Base-by-base conservation (phyloP, 495 filamentous ascomycete genomes). In the Penicillium steckii region DNA sequence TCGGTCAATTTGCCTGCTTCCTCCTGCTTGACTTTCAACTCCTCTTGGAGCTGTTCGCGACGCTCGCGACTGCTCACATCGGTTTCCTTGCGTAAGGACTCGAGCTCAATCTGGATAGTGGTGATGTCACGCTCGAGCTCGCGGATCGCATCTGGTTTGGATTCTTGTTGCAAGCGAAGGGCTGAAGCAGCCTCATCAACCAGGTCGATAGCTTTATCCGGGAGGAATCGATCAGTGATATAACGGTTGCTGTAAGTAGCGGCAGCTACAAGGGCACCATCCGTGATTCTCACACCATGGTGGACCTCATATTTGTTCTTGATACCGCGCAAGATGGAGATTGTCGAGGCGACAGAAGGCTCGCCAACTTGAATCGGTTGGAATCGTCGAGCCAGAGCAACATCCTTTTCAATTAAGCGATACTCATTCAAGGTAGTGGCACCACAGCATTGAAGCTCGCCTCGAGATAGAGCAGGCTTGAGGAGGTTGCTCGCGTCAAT, bases 221-320 rank as follows among this genome's bases (percentile, higher is more conserved):
- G 93, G 1, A 97, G 77, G 67, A 95, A 97, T 29, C 94, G 88
- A 64, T 97, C 92, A 37, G 90, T 96, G 55, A 98, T 94, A 62
- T 98, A 98, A 25, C 94, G 88, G 60, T 97, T 97, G 46, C 88
- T 91, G 66, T 92, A 88, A 0, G 88, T 88, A 8, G 94, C 93
- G 15, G 94, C 94, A 4, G 94, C 88, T 6, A 98, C 93, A 15
- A 97, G 76, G 10, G 94, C 92, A 18, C 84, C 88, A 64, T 97
- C 94, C 0, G 91, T 95, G 52, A 98, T 97, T 50, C 93, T 79
- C 5, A 97, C 92, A 64, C 77, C 77, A 66, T 98, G 94, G 60
- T 98, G 94, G 12, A 97, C 90, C 67, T 98, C 94, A 61, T 98
- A 98, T 46, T 88, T 86, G 56, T 97, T 90, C 63, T 96, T 97